Evolutionary conservation across 768 basidiomycete genomes (phyloP), one percentile per base, ranked within the genome.

Genomic region (Calocera viscosa): DNA sequence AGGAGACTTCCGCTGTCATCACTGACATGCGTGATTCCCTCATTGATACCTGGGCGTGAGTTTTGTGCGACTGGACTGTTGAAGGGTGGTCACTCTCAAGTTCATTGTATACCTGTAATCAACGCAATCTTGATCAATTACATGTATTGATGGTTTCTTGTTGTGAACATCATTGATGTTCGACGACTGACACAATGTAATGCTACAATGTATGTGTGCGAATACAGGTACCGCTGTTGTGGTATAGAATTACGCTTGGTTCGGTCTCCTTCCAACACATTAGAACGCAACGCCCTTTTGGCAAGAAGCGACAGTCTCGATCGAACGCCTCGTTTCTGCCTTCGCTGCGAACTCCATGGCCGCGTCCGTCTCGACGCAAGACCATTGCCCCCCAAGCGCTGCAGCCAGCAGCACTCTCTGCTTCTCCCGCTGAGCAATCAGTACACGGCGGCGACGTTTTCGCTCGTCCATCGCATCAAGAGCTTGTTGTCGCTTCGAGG

Each of bases 21-120:
- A 88, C 86, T 72, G 90, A 91, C 80, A 93, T 94, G 91, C 84
- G 91, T 67, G 91, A 93, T 73, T 85, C 89, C 35, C 81, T 94
- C 64, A 90, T 94, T 75, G 91, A 85, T 81, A 92, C 90, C 79
- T 94, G 91, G 87, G 92, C 92, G 78, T 91, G 77, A 81, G 49
- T 53, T 24, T 17, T 17, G 3, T 10, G 32, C 28, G 64, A 64
- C 35, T 24, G 39, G 35, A 39, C 53, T 60, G 53, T 47, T 19
- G 19, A 24, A 40, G 39, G 43, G 24, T 8, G 26, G 19, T 32
- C 53, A 32, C 30, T 26, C 30, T 60, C 30, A 22, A 60, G 53
- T 32, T 28, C 53, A 60, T 60, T 60, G 53, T 60, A 60, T 60
- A 60, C 53, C 53, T 60, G 53, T 26, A 60, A 47, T 24, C 43